Evolutionary conservation across 305 asterid species (phyloP), one percentile per base, ranked within the genome.

Genomic region (Euphrasia arctica): DNA sequence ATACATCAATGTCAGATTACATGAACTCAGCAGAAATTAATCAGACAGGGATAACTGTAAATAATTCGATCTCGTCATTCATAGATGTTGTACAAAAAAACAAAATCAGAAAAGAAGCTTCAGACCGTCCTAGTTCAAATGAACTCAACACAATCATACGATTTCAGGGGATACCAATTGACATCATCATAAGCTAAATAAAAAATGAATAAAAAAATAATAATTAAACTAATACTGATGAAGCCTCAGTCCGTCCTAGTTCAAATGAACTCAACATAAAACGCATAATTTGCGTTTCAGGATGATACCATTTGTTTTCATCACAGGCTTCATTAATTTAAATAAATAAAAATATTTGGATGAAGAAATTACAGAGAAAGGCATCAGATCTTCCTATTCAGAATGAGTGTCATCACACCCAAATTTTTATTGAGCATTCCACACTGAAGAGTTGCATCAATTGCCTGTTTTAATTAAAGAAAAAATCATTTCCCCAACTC

Each of bases 341-440:
- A 52, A 6, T 12, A 52, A 18, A 52, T 52, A 12, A 4, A 14
- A 5, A 1, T 5, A 18, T 52, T 2, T 8, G 4, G 3, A 63
- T 32, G 36, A 14, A 65, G 22, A 18, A 18, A 18, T 18, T 18
- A 18, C 22, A 18, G 22, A 18, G 22, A 18, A 18, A 18, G 72
- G 83, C 95, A 81, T 86, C 96, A 89, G 95, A 83, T 86, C 95
- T 89, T 89, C 95, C 96, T 86, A 89, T 86, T 74, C 85, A 82
- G 82, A 56, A 18, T 68, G 73, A 78, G 84, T 45, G 77, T 89
- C 96, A 81, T 73, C 27, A 69, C 48, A 72, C 89, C 70, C 89
- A 71, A 47, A 47, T 3, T 12, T 12, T 0, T 55, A 39, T 48
- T 45, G 84, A 63, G 89, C 29, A 74, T 62, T 86, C 86, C 79